phyloP scores from a whole-genome alignment of 495 filamentous ascomycete species.

The Melanomma pulvis-pyrius region DNA sequence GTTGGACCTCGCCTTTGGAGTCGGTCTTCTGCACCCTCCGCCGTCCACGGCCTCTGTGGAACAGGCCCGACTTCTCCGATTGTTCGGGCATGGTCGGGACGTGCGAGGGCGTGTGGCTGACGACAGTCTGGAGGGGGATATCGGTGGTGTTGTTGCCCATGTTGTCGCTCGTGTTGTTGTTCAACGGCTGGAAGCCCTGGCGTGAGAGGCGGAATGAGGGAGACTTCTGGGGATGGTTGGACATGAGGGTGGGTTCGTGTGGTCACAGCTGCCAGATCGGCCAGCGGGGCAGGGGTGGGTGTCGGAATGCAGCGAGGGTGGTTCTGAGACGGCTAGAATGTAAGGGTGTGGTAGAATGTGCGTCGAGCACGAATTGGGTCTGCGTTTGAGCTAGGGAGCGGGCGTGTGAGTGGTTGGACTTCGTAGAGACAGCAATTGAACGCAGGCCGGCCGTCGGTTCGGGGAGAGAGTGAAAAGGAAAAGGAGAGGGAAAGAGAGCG shows the following conservation, averaged over 20 bases:
- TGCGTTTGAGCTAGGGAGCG: not conserved
- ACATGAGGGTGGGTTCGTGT: constrained; percentile 14
- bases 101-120: constrained; percentile 39
- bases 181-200: constrained; percentile 42
- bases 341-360: constrained; percentile 17
- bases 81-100: constrained; percentile 22
- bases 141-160: constrained; percentile 31
- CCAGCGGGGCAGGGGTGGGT: not conserved
- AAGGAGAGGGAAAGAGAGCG: constrained; percentile 12
- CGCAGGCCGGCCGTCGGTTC: constrained; percentile 32
- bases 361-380: constrained; percentile 25
- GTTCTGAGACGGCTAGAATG: not conserved
- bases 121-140: constrained; percentile 39
- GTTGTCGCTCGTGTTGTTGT: constrained; percentile 6
- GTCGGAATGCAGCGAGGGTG: constrained; percentile 2
- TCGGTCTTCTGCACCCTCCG: constrained; percentile 54
- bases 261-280: constrained; percentile 13
- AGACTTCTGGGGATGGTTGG: constrained; percentile 17
- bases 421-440: constrained; percentile 24
- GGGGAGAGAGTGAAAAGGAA: not conserved
- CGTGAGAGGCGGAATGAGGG: constrained; percentile 39
- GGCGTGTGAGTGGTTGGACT: not conserved
- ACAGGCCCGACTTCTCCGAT: constrained; percentile 58
- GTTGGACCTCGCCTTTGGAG: constrained; percentile 50
- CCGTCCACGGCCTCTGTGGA: constrained; percentile 58